Percentiles rank a stretch among this genome's conserved stretches.
These are phyloP conservation scores for Hypoxylon sp. DNA, from an alignment of 2,329 filamentous ascomycete species.

Conservation along the genomic window DNA sequence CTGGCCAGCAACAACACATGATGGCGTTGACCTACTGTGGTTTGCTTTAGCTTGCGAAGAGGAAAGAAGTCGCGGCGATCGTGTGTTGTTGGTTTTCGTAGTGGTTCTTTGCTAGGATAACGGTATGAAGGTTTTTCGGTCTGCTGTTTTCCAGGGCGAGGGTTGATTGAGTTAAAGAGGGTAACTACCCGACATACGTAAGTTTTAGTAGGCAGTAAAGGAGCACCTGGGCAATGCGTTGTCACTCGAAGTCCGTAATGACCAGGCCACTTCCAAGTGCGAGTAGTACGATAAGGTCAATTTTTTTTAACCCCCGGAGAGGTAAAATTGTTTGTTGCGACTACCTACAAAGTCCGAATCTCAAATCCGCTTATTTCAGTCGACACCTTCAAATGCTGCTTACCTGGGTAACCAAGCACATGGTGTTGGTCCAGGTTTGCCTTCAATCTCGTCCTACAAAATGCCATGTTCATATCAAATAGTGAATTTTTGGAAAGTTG, in stretches of 20 bases:
- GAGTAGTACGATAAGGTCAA: background rate
- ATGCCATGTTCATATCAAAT: background rate
- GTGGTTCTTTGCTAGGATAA: background rate
- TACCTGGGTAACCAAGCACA: background rate
- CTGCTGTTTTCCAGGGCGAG: background rate
- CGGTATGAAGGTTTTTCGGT: background rate
- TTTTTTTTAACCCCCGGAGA: background rate
- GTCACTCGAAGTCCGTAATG: background rate
- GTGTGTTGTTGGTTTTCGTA: conserved; percentile 1
- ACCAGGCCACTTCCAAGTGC: background rate
- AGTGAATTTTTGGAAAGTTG: background rate
- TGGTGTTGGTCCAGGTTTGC: background rate
- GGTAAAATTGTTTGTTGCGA: conserved; percentile 9
- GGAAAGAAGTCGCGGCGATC: background rate
- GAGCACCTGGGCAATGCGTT: background rate
- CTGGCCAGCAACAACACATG: conserved; percentile 71
- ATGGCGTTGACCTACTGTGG: conserved; percentile 29
- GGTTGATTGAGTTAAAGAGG: background rate
- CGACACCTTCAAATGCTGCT: conserved; percentile 5
- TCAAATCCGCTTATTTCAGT: conserved; percentile 1
- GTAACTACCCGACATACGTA: background rate
- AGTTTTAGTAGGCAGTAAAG: conserved; percentile 9
- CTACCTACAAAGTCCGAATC: background rate
- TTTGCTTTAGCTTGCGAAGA: background rate
- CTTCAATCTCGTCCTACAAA: conserved; percentile 1